Base-by-base conservation (phyloP, 345 rosid genomes). In the Mallotus nudiflorus region DNA sequence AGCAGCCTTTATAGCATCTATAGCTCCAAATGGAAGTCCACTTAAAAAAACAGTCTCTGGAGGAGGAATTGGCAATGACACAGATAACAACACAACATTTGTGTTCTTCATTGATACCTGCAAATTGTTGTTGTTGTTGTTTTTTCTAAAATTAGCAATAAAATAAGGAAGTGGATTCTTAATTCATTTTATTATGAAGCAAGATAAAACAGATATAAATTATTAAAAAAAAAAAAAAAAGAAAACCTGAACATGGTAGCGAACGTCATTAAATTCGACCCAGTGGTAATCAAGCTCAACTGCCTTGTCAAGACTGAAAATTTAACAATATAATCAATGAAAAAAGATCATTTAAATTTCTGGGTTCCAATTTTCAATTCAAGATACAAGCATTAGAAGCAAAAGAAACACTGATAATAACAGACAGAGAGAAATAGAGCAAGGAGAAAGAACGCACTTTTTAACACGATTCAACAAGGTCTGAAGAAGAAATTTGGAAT, bases 221-320 rank as follows among this genome's bases (percentile, higher is more conserved):
- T n/a, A n/a, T n/a, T n/a, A 19, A 13, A 7, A 5, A 58, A 50
- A 10, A 46, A 27, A 18, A 54, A 64, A 33, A 5, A 40, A 14
- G 6, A 29, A 49, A 15, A 96, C 99, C 99, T 89, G 98, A 69
- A 92, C 74, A 79, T 96, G 98, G 78, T 90, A 96, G 72, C 93
- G 97, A 65, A 96, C 81, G 74, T 96, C 99, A 74, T 85, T 92
- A 61, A 96, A 96, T 73, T 92, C 99, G 55, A 92, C 89, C 97
- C 97, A 92, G 20, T 91, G 91, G 74, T 89, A 86, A 73, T 96
- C 99, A 71, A 91, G 68, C 77, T 96, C 98, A 69, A 89, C 89
- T 63, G 91, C 91, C 78, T 89, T 92, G 31, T 92, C 97, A 73
- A 92, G 88, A 72, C 98, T 91, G 87, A 71, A 75, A 70, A 59